Conservation (phyloP, 306 rosid species). For the Lathyrus sativus region DNA sequence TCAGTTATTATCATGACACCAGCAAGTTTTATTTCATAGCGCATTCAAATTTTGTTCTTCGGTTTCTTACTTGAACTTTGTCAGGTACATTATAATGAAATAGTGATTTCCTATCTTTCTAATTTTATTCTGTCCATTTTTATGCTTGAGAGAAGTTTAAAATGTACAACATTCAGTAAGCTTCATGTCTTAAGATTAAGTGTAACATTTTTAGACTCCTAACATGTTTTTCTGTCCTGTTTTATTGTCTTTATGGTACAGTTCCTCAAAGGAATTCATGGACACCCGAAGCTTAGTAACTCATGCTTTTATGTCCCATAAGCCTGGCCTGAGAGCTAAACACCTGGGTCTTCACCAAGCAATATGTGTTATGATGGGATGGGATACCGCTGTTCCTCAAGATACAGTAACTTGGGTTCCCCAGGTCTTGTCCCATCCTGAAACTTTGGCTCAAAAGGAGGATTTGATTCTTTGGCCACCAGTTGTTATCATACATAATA, state of each 20-base stretch:
- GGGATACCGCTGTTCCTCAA: constrained; percentile 76
- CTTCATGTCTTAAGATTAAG: constrained; percentile 10
- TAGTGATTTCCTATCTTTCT: constrained; percentile 13
- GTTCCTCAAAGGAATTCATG: constrained; percentile 90
- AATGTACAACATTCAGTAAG: background rate
- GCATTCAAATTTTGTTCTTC: constrained; percentile 7
- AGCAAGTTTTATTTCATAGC: constrained; percentile 12
- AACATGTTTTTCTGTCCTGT: constrained; percentile 26
- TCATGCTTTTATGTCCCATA: constrained; percentile 95
- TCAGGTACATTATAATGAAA: constrained; percentile 27
- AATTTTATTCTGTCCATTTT: constrained; percentile 19
- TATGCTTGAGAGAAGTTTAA: constrained; percentile 2
- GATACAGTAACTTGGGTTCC: constrained; percentile 87
- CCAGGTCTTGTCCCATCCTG: constrained; percentile 63
- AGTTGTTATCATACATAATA: constrained; percentile 69
- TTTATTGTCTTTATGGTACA: constrained; percentile 48
- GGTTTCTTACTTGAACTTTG: constrained; percentile 9
- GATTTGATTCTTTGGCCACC: constrained; percentile 98
- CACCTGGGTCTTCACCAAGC: constrained; percentile 93
- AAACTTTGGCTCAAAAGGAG: constrained; percentile 83
- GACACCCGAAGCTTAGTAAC: constrained; percentile 85
- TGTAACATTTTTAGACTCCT: background rate
- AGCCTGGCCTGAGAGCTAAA: constrained; percentile 70
- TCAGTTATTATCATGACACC: constrained; percentile 10
- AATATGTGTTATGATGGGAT: constrained; percentile 85